Conservation (phyloP, 169 alveolate species). For the Amoebophrya sp. region DNA sequence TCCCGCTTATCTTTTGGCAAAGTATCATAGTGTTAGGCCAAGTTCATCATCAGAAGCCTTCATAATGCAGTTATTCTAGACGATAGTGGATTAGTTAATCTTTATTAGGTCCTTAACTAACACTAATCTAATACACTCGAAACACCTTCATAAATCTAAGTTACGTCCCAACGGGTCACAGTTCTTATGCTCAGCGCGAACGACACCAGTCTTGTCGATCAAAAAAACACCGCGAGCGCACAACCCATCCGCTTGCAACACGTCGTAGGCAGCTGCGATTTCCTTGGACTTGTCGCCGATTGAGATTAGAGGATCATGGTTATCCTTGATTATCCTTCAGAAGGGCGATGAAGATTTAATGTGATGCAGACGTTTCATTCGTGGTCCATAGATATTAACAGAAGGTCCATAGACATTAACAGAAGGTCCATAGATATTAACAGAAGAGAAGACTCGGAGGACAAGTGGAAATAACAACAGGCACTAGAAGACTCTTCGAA, state of each 20-base stretch:
- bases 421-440: too few species aligned
- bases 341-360: too few species aligned
- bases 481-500: too few species aligned
- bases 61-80: not conserved
- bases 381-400: too few species aligned
- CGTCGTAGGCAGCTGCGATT: conserved; percentile 81
- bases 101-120: too few species aligned
- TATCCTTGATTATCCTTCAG: too few species aligned
- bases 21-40: not conserved
- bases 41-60: not conserved
- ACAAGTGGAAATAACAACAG: too few species aligned
- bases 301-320: too few species aligned
- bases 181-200: conserved; percentile 85
- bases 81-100: too few species aligned
- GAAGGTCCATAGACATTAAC: too few species aligned
- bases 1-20: not conserved
- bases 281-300: conserved; percentile 81
- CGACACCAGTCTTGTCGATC: conserved; percentile 85
- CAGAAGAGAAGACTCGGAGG: too few species aligned
- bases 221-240: conserved; percentile 92
- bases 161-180: conserved; percentile 95
- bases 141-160: conserved; percentile 45
- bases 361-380: too few species aligned
- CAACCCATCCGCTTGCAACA: conserved; percentile 79
- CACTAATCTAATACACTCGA: not conserved